Conservation (phyloP, 1,139 yeast species). For the Sugiyamaella castrensis region DNA sequence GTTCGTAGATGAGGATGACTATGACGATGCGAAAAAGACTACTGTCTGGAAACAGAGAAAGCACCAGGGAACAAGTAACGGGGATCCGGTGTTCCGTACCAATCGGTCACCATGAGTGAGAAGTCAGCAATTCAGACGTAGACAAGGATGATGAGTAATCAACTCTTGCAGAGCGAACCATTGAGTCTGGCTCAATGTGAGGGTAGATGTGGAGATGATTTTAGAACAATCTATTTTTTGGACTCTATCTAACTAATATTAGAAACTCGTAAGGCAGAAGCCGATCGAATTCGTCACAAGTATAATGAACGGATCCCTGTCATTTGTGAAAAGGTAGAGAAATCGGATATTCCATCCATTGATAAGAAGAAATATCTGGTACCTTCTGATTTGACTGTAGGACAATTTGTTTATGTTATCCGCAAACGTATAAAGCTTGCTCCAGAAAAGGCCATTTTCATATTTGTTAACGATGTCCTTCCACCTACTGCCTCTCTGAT, state of each 20-base stretch:
- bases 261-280: conserved; percentile 96
- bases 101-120: no score
- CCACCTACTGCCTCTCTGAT: conserved; percentile 98
- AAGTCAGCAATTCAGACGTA: no score
- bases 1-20: no score
- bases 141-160: no score
- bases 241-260: conserved; percentile 14
- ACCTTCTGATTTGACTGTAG: conserved; percentile 94
- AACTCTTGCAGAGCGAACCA: no score
- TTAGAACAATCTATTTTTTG: no score
- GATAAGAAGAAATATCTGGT: conserved; percentile 96
- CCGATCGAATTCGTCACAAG: conserved; percentile 84
- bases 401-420: conserved; percentile 95
- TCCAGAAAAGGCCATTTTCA: conserved; percentile 95
- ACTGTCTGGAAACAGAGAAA: no score
- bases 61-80: no score
- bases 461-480: conserved; percentile 90
- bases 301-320: conserved; percentile 91
- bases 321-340: conserved; percentile 96
- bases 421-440: conserved; percentile 94
- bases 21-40: no score
- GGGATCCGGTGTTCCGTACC: no score
- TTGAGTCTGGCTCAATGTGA: no score
- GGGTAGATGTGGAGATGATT: no score
- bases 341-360: conserved; percentile 92